Evolutionary conservation across 192 early-diverging fungal species (phyloP).

Genomic region (Gaertneriomyces sp.): DNA sequence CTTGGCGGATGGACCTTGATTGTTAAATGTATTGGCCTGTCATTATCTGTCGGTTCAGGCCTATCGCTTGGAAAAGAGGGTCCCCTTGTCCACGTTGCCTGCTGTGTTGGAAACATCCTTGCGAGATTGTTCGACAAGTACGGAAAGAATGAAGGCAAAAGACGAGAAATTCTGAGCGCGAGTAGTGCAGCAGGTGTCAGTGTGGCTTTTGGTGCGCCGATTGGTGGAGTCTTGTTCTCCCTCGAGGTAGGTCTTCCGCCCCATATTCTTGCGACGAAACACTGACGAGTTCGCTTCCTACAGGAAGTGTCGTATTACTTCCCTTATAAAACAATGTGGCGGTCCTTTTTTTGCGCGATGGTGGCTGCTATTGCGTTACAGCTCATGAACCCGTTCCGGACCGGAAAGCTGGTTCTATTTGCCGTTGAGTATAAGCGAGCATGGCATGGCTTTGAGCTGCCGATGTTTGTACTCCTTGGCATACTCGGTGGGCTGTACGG

Average conservation of each 20-base stretch:
- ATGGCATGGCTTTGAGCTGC: constrained; percentile 92
- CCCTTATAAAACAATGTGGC: constrained; percentile 92
- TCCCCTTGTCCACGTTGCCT: constrained; percentile 91
- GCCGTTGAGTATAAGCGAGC: constrained; percentile 88
- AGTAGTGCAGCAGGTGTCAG: constrained; percentile 95
- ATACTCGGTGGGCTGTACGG: constrained; percentile 68
- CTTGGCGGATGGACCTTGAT: constrained; percentile 83
- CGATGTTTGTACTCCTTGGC: constrained; percentile 65
- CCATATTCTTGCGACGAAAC: background rate
- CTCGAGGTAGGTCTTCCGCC: constrained; percentile 44
- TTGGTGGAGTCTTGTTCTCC: constrained; percentile 78
- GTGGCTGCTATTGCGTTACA: constrained; percentile 84
- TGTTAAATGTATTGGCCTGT: constrained; percentile 85
- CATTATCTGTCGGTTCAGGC: constrained; percentile 45
- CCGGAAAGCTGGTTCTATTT: constrained; percentile 94
- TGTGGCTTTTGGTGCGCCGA: constrained; percentile 95
- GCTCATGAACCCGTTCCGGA: constrained; percentile 80
- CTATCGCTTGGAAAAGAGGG: constrained; percentile 67
- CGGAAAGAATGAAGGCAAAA: constrained; percentile 69
- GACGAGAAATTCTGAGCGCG: constrained; percentile 49
- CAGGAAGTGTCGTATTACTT: constrained; percentile 92
- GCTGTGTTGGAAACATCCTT: constrained; percentile 87
- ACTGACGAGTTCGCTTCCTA: background rate
- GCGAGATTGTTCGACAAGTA: constrained; percentile 76
- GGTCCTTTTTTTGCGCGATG: constrained; percentile 95